Evolutionary conservation across 1,284 basidiomycete species (phyloP).

Genomic region (Volvariella surrecta): DNA sequence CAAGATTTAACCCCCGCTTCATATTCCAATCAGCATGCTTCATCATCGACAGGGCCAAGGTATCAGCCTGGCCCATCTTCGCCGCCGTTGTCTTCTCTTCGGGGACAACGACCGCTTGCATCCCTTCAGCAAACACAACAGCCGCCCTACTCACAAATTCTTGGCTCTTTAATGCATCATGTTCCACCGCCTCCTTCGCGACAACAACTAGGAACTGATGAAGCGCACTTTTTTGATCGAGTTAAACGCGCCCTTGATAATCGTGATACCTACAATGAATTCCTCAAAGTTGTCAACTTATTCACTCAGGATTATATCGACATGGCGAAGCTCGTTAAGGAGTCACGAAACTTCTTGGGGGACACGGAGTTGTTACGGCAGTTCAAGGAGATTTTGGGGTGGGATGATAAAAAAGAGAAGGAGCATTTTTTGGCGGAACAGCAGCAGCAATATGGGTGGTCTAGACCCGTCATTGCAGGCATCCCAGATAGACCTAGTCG

Average conservation of each 20-base stretch:
- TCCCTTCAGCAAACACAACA: slow-evolving; percentile 12
- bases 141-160: slow-evolving; percentile 16
- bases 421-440: slow-evolving; percentile 40
- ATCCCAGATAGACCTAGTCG: slow-evolving; percentile 44
- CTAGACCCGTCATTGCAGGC: slow-evolving; percentile 31
- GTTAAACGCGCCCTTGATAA: slow-evolving; percentile 87
- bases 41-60: slow-evolving; percentile 1
- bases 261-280: slow-evolving; percentile 90
- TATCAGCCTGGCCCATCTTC: slow-evolving; percentile 2
- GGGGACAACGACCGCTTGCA: slow-evolving; percentile 14
- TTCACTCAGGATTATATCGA: slow-evolving; percentile 96
- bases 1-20: slow-evolving; percentile 25
- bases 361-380: slow-evolving; percentile 75
- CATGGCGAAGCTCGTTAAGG: slow-evolving; percentile 69
- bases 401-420: slow-evolving; percentile 65
- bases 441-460: slow-evolving; percentile 33
- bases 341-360: slow-evolving; percentile 56
- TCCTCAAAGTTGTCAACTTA: slow-evolving; percentile 91
- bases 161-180: slow-evolving; percentile 20
- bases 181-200: slow-evolving; percentile 24
- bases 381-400: slow-evolving; percentile 89
- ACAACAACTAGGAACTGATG: slow-evolving; percentile 43
- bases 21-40: slow-evolving; percentile 15
- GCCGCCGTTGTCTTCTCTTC: slow-evolving; percentile 7
- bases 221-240: slow-evolving; percentile 89